Evolutionary conservation across 805 yeast genomes (phyloP).

Genomic region (Metahyphopichia silvanorum): DNA sequence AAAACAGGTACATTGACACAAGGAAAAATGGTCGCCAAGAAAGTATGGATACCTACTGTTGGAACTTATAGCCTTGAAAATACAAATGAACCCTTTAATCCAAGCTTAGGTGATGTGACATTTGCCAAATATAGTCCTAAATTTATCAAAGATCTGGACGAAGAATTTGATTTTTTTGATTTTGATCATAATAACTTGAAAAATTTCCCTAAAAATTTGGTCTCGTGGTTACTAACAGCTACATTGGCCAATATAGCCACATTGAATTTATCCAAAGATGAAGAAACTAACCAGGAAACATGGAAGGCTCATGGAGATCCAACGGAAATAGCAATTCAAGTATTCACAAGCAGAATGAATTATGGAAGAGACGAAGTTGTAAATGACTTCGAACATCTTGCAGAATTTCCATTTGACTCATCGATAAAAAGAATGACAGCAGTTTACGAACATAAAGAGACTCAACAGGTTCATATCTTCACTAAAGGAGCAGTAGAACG

Average conservation of each 20-base stretch:
- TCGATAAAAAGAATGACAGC: constrained; percentile 72
- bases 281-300: constrained; percentile 23
- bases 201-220: constrained; percentile 15
- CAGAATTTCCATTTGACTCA: constrained; percentile 75
- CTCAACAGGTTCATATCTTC: constrained; percentile 28
- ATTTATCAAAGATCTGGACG: constrained; percentile 25
- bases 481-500: constrained; percentile 81
- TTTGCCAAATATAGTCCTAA: constrained; percentile 26
- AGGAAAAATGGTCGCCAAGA: constrained; percentile 37
- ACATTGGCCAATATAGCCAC: constrained; percentile 40
- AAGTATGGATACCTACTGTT: constrained; percentile 32
- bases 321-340: constrained; percentile 85
- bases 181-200: constrained; percentile 20
- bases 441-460: constrained; percentile 38
- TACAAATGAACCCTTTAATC: constrained; percentile 32
- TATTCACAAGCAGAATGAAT: constrained; percentile 60
- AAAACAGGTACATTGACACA: constrained; percentile 39
- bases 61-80: constrained; percentile 32
- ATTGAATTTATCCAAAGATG: constrained; percentile 27
- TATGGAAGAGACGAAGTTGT: constrained; percentile 47
- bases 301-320: constrained; percentile 69
- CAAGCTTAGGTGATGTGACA: constrained; percentile 39
- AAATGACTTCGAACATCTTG: constrained; percentile 40
- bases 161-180: constrained; percentile 38
- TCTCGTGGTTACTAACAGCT: constrained; percentile 29